Percentiles rank a stretch among this genome's conserved stretches.
phyloP scores from a whole-genome alignment of 495 filamentous ascomycete species.

The Saxispiralis lemnorum region DNA sequence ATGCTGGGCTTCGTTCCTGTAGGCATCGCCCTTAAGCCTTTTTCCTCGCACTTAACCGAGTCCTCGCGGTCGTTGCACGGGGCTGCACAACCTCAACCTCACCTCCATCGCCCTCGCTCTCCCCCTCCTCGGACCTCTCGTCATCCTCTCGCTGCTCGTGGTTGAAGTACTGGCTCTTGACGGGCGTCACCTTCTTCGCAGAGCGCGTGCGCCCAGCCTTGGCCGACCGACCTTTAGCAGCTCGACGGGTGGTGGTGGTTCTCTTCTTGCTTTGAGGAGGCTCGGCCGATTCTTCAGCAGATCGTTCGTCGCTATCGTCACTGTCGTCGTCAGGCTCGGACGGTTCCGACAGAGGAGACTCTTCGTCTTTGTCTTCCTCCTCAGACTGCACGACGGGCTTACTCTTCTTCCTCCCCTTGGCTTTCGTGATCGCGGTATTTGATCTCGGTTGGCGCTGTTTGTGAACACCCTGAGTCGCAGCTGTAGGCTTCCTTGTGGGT shows the following conservation, averaged over 20 bases:
- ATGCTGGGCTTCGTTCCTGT: too few relatives aligned
- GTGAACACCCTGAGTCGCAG: neutral
- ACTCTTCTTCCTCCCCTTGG: neutral
- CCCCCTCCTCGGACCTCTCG: conserved; percentile 10
- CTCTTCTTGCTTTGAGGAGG: neutral
- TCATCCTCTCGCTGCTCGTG: conserved; percentile 19
- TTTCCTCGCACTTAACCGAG: neutral
- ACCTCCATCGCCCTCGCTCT: neutral
- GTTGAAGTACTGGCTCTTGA: conserved; percentile 24
- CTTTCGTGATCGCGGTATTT: neutral
- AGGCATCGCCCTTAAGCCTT: neutral
- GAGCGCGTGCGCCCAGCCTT: conserved; percentile 15
- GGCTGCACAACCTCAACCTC: conserved; percentile 12
- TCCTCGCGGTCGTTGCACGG: conserved; percentile 8
- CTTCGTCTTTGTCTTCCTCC: neutral
- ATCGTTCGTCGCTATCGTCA: conserved; percentile 4
- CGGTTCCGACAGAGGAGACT: conserved; percentile 1
- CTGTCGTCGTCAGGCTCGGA: conserved; percentile 1
- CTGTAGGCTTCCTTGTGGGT: neutral
- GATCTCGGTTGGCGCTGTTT: neutral
- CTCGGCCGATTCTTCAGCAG: conserved; percentile 3
- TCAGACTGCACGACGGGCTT: neutral
- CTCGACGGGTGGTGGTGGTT: neutral
- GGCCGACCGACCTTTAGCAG: conserved; percentile 9
- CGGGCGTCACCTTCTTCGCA: conserved; percentile 16